Evolutionary conservation across 108 stramenopile genomes (phyloP), one percentile per base, ranked within the genome.

Genomic region (Pseudonitzschia pungens): DNA sequence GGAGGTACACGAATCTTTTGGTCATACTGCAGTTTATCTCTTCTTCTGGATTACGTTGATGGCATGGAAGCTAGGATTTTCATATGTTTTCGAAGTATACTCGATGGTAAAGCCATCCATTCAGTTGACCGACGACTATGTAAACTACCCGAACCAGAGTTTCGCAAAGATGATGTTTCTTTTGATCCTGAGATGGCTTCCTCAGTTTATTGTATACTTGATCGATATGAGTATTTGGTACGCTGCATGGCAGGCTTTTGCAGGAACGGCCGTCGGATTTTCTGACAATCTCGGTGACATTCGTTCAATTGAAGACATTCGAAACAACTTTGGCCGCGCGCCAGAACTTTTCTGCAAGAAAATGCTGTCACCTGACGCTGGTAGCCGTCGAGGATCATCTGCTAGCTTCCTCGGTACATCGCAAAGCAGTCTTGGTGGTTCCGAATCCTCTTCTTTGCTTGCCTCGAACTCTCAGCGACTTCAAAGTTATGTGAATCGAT

Each of bases 161-260:
- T 92, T 95, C 58, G 74, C 79, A 14, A 87, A 87, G 74, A 90
- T 93, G 89, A 72, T 76, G 27, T 78, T 96, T 32, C 71, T 96
- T 33, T 77, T 98, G 26, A 77, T 83, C 0, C 77, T 97, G 74
- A 80, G 96, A 41, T 99, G 98, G 98, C 68, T 90, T 28, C 98
- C 98, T 1, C 96, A 97, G 62, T 96, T 97, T 74, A 77, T 95
- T 71, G 96, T 99, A 9, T 99, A 97, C 81, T 71, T 96, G 56
- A 96, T 99, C 69, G 98, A 99, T 73, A 95, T 88, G 88, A 90
- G 91, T 60, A 99, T 99, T 70, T 97, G 96, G 96, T 99, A 97
- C 68, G 89, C 97, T 24, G 88, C 92, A 21, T 97, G 95, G 96
- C 90, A 96, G 73, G 93, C 96, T 12, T 91, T 96, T 77, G 96